Evolutionary conservation across 225 moss, liverwort and hornwort genomes (phyloP).

Genomic region (Neckera pumila): DNA sequence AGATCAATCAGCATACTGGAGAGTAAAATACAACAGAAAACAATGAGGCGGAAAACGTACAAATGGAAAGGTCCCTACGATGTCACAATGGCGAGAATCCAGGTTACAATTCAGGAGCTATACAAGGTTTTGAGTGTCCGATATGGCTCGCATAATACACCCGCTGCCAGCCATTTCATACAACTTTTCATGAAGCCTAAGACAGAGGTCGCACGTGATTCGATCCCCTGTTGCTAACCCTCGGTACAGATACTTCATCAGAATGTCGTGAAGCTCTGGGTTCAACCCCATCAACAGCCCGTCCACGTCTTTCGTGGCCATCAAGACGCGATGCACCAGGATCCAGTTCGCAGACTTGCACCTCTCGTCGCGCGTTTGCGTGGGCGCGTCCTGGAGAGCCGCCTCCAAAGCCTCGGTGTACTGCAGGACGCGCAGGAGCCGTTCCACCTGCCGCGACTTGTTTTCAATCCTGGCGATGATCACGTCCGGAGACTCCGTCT

Average conservation of each 20-base stretch:
- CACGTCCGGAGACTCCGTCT: conserved; percentile 77
- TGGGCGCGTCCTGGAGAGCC: conserved; percentile 71
- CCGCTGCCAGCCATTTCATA: conserved; percentile 82
- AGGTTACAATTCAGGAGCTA: conserved; percentile 9
- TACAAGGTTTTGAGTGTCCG: conserved; percentile 75
- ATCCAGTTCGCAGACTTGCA: conserved; percentile 99
- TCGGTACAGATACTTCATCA: conserved; percentile 96
- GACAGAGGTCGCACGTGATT: conserved; percentile 80
- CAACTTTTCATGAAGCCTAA: conserved; percentile 76
- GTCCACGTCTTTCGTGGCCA: conserved; percentile 89
- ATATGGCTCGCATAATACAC: conserved; percentile 86
- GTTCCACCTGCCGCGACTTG: conserved; percentile 90
- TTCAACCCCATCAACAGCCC: conserved; percentile 62
- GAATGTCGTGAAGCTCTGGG: conserved; percentile 68
- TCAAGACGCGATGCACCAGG: conserved; percentile 86
- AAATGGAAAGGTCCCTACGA: neutral
- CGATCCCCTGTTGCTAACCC: conserved; percentile 95
- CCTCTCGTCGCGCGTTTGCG: conserved; percentile 80
- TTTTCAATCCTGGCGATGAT: conserved; percentile 85
- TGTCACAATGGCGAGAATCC: neutral
- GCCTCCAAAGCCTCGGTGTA: conserved; percentile 75
- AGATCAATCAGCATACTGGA: neutral
- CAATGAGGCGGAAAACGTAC: neutral
- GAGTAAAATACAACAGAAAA: neutral
- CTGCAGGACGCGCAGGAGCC: conserved; percentile 61